A percentile compares a stretch with the other conserved stretches of the same genome.
phyloP scores from a whole-genome alignment of 2,329 filamentous ascomycete genomes.

The Penicillium sp. region DNA sequence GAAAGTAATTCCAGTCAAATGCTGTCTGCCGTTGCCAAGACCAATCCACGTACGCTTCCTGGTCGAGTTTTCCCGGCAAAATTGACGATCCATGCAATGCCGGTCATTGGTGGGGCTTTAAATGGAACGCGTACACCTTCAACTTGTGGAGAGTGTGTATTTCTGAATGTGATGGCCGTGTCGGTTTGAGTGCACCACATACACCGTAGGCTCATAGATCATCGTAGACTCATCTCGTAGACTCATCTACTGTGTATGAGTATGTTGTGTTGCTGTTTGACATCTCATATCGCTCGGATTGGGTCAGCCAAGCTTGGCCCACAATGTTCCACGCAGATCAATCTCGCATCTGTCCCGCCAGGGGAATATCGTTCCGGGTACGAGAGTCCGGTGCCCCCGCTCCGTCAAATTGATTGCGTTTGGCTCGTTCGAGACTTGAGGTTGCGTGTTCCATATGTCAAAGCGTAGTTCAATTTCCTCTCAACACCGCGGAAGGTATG shows the following conservation, averaged over 20 bases:
- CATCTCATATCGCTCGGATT: background rate
- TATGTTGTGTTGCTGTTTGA: background rate
- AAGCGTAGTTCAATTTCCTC: conserved; percentile 15
- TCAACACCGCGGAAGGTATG: background rate
- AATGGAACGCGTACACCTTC: conserved; percentile 23
- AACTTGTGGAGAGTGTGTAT: conserved; percentile 12
- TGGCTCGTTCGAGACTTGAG: conserved; percentile 17
- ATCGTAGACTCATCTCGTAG: background rate
- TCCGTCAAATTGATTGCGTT: conserved; percentile 17
- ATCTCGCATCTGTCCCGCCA: background rate
- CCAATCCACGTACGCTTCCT: conserved; percentile 15
- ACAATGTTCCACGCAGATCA: background rate
- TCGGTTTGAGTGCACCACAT: background rate
- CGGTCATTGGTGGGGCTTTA: conserved; percentile 23
- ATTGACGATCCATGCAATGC: conserved; percentile 22
- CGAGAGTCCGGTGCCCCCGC: conserved; percentile 3
- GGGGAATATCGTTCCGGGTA: background rate
- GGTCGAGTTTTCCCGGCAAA: conserved; percentile 12
- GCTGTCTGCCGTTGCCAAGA: conserved; percentile 24
- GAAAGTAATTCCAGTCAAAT: background rate
- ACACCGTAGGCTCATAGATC: background rate
- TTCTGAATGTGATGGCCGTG: conserved; percentile 8
- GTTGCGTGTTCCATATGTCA: conserved; percentile 13
- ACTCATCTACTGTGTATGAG: background rate
- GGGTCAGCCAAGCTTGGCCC: background rate